Base-by-base conservation (phyloP, 192 early-diverging fungal species). In the Coemansia sp. region DNA sequence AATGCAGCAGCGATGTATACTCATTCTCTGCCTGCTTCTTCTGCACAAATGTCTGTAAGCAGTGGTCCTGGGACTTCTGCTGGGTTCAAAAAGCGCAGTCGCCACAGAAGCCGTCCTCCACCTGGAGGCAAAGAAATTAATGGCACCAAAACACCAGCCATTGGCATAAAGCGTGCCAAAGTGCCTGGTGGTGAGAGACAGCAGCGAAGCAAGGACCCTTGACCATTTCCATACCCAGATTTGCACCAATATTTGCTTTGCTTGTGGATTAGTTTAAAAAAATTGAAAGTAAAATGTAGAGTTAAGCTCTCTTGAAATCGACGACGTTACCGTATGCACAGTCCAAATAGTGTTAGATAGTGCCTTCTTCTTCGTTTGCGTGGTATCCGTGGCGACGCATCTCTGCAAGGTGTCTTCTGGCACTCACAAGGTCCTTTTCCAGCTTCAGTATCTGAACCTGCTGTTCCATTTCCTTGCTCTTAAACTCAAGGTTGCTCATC, bases 381-480 rank as follows among this genome's bases (percentile, higher is more conserved):
- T 89, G 87, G 68, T 96, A 96, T 10, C 88, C 89, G 64, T 86
- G 79, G 74, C 92, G 91, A 26, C 96, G 87, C 89, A 98, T 95
- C 84, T 96, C 95, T 16, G 92, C 95, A 40, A 99, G 77, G 35
- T 88, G 86, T 63, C 91, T 87, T 61, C 95, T 79, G 23, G 97
- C 95, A 59, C 89, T 82, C 26, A 84, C 86, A 59, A 99, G 79
- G 55, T 95, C 94, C 67, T 95, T 93, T 75, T 99, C 97, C 28
- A 98, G 84, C 80, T 96, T 93, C 66, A 98, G 84, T 58, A 99
- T 95, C 80, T 89, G 86, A 37, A 99, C 97, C 77, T 99, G 96
- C 79, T 96, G 95, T 64, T 96, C 92, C 97, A 98, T 99, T 75
- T 98, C 95, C 68, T 88, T 87, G 66, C 91, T 90, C 83, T 97